These are phyloP conservation scores for Cyathus striatus DNA, from an alignment of 768 basidiomycete genomes.

Conservation along the genomic window DNA sequence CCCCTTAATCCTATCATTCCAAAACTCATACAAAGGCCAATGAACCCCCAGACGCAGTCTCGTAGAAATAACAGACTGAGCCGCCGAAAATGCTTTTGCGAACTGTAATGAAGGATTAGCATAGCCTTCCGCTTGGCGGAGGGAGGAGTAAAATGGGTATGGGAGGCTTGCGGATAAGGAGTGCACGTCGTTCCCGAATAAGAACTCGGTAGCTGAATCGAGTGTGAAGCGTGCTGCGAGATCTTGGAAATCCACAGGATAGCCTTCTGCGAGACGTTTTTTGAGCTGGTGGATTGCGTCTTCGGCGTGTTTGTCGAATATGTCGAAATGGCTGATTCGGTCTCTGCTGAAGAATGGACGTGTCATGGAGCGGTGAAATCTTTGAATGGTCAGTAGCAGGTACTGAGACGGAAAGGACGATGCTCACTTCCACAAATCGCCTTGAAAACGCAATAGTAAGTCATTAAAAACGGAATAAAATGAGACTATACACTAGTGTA, in stretches of 20 bases:
- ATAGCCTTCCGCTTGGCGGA: constrained; percentile 16
- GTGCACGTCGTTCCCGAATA: constrained; percentile 48
- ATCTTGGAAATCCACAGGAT: constrained; percentile 59
- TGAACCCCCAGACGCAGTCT: constrained; percentile 31
- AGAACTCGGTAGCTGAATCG: constrained; percentile 60
- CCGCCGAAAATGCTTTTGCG: constrained; percentile 41
- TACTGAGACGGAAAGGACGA: not conserved
- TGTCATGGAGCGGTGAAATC: constrained; percentile 63
- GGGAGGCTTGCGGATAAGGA: constrained; percentile 45
- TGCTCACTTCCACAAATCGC: constrained; percentile 67
- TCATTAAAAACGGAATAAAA: not conserved
- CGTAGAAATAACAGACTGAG: constrained; percentile 28
- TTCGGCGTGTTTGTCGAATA: constrained; percentile 50
- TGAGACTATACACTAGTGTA: constrained; percentile 2
- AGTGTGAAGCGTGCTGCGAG: constrained; percentile 50
- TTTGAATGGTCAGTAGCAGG: constrained; percentile 10
- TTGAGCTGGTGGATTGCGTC: constrained; percentile 40
- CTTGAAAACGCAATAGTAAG: constrained; percentile 19
- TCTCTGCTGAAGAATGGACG: constrained; percentile 69
- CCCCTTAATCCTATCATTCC: constrained; percentile 36
- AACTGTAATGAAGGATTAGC: constrained; percentile 37
- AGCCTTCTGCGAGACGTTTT: constrained; percentile 36
- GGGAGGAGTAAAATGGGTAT: constrained; percentile 31
- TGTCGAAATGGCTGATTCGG: constrained; percentile 56
- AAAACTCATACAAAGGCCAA: constrained; percentile 43